Base-by-base conservation (phyloP, 176 grass and related monocot genomes). In the Olyra latifolia region DNA sequence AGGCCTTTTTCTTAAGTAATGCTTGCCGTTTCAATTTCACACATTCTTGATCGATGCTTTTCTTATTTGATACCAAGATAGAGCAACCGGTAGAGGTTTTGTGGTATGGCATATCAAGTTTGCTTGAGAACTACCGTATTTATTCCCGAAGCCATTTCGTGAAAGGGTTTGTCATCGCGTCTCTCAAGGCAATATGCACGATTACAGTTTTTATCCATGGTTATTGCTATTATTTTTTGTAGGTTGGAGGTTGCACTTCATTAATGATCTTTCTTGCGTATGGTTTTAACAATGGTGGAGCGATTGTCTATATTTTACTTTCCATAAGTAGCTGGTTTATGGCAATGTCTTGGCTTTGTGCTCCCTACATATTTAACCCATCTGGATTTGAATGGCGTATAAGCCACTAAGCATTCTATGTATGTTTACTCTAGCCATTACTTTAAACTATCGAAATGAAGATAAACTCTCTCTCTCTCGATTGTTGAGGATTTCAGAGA, bases 291-390 rank as follows among this genome's bases (percentile, higher is more conserved):
- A n/a, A n/a, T n/a, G n/a, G n/a, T n/a, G n/a, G n/a, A n/a, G n/a
- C n/a, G n/a, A n/a, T n/a, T n/a, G n/a, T n/a, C n/a, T n/a, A n/a
- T n/a, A n/a, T n/a, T n/a, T n/a, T n/a, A n/a, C n/a, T n/a, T n/a
- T 97, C 94, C 23, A 91, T 97, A 78, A 97, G 94, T 79, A 97
- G 94, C 84, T 97, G 94, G 94, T 82, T 94, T 86, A 94, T 97
- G 94, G 76, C 78, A 22, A 19, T 94, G 41, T 97, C 94, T 71
- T 97, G 94, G n/a, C n/a, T n/a, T n/a, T n/a, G n/a, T n/a, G n/a
- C n/a, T n/a, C n/a, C n/a, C n/a, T n/a, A n/a, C n/a, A n/a, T n/a
- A n/a, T n/a, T n/a, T n/a, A n/a, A n/a, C n/a, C n/a, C n/a, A n/a
- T n/a, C n/a, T n/a, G n/a, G n/a, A n/a, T n/a, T n/a, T n/a, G n/a